phyloP scores from a whole-genome alignment of 345 rosid species.

The Crucihimalaya himalaica region DNA sequence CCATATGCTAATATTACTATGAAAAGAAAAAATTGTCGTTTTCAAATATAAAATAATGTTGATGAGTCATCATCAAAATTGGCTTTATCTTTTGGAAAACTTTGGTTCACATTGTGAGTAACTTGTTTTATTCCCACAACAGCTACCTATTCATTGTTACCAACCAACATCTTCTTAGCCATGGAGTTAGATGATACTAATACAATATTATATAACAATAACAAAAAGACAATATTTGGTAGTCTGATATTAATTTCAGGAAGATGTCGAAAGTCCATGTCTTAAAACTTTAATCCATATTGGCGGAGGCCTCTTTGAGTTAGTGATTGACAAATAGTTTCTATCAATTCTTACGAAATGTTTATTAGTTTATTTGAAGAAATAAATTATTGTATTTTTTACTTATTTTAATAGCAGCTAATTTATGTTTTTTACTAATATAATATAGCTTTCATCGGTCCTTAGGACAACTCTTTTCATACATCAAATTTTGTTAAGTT shows the following conservation, averaged over 20 bases:
- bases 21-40: conserved; percentile 7
- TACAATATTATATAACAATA: not conserved
- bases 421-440: no score
- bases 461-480: no score
- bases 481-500: no score
- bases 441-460: no score
- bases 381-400: no score
- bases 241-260: not conserved
- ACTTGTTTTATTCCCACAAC: conserved; percentile 8
- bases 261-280: not conserved
- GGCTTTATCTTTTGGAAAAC: conserved; percentile 31
- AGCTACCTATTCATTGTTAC: conserved; percentile 34
- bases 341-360: not conserved
- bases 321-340: not conserved
- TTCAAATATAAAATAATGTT: conserved; percentile 12
- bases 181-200: not conserved
- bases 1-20: conserved; percentile 4
- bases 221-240: not conserved
- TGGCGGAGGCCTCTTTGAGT: not conserved
- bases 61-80: conserved; percentile 32
- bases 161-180: conserved; percentile 29
- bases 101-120: conserved; percentile 30
- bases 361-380: no score
- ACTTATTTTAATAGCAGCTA: no score
- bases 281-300: not conserved